Evolutionary conservation across 176 grass and related monocot genomes (phyloP).

Genomic region (Aegilops umbellulata): DNA sequence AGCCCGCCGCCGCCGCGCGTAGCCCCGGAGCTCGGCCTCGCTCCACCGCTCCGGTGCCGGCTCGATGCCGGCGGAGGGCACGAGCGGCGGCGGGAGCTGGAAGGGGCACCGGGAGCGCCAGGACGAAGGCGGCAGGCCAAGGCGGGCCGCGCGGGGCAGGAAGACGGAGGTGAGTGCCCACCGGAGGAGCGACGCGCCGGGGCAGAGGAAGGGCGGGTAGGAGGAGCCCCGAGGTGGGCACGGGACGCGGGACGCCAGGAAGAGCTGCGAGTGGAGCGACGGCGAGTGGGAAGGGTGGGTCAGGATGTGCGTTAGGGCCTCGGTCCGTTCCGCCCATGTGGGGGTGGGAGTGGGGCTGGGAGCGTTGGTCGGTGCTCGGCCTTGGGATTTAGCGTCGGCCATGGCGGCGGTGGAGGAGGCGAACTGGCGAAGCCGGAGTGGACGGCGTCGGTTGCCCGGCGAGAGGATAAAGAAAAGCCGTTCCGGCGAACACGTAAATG

Average conservation of each 20-base stretch:
- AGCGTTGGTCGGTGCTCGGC: background rate
- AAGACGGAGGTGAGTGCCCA: slow-evolving; percentile 59
- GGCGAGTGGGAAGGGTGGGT: slow-evolving; percentile 51
- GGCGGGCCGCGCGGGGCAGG: slow-evolving; percentile 49
- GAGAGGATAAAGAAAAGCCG: background rate
- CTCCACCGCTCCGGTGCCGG: slow-evolving; percentile 42
- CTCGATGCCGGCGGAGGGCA: slow-evolving; percentile 52
- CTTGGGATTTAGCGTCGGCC: background rate
- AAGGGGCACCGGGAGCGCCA: slow-evolving; percentile 85
- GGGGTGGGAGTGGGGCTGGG: background rate
- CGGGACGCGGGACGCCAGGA: slow-evolving; percentile 54
- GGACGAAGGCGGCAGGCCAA: slow-evolving; percentile 55
- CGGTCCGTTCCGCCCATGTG: slow-evolving; percentile 44
- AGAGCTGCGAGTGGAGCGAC: slow-evolving; percentile 86
- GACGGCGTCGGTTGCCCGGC: background rate
- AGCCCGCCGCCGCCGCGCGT: slow-evolving; percentile 34
- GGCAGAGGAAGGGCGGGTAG: slow-evolving; percentile 79
- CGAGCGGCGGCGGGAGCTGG: slow-evolving; percentile 63
- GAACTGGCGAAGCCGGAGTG: background rate
- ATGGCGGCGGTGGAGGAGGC: background rate
- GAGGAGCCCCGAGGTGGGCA: slow-evolving; percentile 44
- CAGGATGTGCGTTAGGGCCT: slow-evolving; percentile 63
- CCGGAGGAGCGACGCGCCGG: slow-evolving; percentile 36
- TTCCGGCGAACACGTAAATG: background rate
- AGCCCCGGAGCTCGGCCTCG: slow-evolving; percentile 41